Percentiles rank a stretch among this genome's conserved stretches.
These are phyloP conservation scores for Butyriboletus loyo DNA, from an alignment of 768 basidiomycete species.

Conservation along the genomic window DNA sequence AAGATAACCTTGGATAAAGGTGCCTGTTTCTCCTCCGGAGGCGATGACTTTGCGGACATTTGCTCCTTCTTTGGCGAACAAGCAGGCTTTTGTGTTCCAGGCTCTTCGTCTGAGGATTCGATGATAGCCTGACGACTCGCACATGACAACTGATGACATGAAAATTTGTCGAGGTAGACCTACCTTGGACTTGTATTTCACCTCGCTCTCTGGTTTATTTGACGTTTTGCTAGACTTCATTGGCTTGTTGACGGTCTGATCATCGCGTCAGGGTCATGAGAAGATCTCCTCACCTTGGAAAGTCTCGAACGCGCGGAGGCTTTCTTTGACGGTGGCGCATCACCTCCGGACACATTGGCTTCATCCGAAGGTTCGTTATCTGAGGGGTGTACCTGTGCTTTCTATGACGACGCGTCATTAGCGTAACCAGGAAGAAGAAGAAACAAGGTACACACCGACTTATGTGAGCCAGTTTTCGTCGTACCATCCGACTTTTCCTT, in stretches of 20 bases:
- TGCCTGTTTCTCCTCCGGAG: conserved; percentile 15
- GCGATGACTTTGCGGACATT: neutral
- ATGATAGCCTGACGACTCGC: conserved; percentile 19
- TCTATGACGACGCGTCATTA: neutral
- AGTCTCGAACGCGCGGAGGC: conserved; percentile 5
- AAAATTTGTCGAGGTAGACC: neutral
- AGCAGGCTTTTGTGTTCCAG: neutral
- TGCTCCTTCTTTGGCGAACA: conserved; percentile 10
- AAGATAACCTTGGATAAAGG: neutral
- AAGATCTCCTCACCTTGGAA: conserved; percentile 10
- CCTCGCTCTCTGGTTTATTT: conserved; percentile 20
- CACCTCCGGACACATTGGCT: neutral
- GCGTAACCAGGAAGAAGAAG: neutral
- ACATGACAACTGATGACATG: neutral
- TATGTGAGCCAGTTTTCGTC: conserved; percentile 1
- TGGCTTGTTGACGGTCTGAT: conserved; percentile 4
- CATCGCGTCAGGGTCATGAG: neutral
- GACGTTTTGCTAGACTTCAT: conserved; percentile 6
- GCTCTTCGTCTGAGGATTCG: conserved; percentile 30
- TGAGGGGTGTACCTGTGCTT: neutral
- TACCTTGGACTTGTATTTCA: conserved; percentile 28
- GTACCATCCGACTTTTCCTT: conserved; percentile 7
- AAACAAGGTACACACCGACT: conserved; percentile 7
- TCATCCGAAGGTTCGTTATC: neutral
- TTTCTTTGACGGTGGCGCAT: conserved; percentile 8